phyloP scores from a whole-genome alignment of 2,329 filamentous ascomycete genomes.

The Periconia sp. region DNA sequence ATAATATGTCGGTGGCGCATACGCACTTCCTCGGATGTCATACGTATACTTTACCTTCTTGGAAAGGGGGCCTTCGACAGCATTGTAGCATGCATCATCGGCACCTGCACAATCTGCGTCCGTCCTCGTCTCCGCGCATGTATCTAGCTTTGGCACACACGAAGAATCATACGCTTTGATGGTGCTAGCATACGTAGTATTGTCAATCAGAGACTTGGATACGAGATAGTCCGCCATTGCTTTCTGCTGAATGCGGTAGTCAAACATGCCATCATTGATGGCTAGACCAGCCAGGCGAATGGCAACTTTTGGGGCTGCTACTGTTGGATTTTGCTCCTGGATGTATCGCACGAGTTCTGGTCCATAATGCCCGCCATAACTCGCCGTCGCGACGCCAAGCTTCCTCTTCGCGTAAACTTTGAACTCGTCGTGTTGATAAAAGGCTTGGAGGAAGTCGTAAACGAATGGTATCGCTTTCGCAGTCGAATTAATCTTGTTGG shows the following conservation, averaged over 20 bases:
- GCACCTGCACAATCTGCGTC: conserved; percentile 11
- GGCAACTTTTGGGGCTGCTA: neutral
- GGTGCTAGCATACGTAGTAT: neutral
- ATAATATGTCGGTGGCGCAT: conserved; percentile 1
- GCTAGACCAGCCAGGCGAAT: conserved; percentile 2
- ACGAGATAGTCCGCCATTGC: conserved; percentile 12
- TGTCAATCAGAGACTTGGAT: conserved; percentile 9
- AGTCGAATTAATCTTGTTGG: neutral
- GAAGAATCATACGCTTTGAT: conserved; percentile 4
- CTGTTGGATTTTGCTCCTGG: conserved; percentile 10
- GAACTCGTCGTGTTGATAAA: neutral
- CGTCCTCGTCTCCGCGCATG: conserved; percentile 7
- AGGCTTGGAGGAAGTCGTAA: neutral
- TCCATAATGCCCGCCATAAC: conserved; percentile 8
- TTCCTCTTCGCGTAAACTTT: neutral
- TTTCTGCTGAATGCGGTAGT: conserved; percentile 10
- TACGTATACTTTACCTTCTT: neutral
- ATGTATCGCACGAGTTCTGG: conserved; percentile 13
- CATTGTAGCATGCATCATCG: conserved; percentile 2
- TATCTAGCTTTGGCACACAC: conserved; percentile 9
- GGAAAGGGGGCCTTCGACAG: conserved; percentile 1
- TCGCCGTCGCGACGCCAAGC: neutral
- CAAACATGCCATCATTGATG: conserved; percentile 3
- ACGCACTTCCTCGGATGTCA: neutral
- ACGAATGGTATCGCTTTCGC: neutral